phyloP scores from a whole-genome alignment of 1,284 basidiomycete genomes.

The Sporisorium iseilematis-ciliati region DNA sequence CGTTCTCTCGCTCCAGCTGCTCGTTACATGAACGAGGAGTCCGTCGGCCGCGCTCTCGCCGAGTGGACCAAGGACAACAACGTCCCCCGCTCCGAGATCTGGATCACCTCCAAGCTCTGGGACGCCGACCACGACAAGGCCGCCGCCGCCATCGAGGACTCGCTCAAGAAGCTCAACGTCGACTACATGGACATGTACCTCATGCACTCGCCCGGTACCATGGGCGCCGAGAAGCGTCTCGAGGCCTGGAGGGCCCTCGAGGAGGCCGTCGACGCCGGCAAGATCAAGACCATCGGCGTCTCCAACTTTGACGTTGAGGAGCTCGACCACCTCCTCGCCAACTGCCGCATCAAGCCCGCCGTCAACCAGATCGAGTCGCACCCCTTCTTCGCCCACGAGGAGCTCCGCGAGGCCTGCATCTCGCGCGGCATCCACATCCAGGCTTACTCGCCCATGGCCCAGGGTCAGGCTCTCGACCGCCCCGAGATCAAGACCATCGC shows the following conservation, averaged over 20 bases:
- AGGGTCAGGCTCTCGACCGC: slow-evolving; percentile 66
- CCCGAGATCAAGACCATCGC: slow-evolving; percentile 67
- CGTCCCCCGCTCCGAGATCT: slow-evolving; percentile 67
- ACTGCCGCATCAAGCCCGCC: slow-evolving; percentile 66
- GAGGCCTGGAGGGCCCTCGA: slow-evolving; percentile 68
- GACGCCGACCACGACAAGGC: slow-evolving; percentile 67
- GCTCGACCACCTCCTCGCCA: slow-evolving; percentile 65
- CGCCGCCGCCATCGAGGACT: slow-evolving; percentile 66
- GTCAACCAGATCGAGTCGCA: slow-evolving; percentile 70
- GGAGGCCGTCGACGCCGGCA: slow-evolving; percentile 67
- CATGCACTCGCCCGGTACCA: slow-evolving; percentile 67
- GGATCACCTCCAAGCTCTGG: slow-evolving; percentile 70
- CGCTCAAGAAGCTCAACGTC: slow-evolving; percentile 67
- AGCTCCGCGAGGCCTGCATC: slow-evolving; percentile 65
- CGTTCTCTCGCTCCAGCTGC: slow-evolving; percentile 34
- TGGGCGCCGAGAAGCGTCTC: slow-evolving; percentile 61
- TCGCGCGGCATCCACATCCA: slow-evolving; percentile 66
- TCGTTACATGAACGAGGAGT: slow-evolving; percentile 69
- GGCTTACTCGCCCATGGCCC: slow-evolving; percentile 69
- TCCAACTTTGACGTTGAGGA: slow-evolving; percentile 69
- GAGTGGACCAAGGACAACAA: slow-evolving; percentile 61
- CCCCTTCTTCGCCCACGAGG: slow-evolving; percentile 69
- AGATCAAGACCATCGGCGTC: slow-evolving; percentile 68
- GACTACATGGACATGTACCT: slow-evolving; percentile 68
- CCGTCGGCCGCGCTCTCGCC: slow-evolving; percentile 68